Percentiles rank a stretch among this genome's conserved stretches.
phyloP scores from a whole-genome alignment of 177 flowering plant genomes.

The Telopea speciosissima region DNA sequence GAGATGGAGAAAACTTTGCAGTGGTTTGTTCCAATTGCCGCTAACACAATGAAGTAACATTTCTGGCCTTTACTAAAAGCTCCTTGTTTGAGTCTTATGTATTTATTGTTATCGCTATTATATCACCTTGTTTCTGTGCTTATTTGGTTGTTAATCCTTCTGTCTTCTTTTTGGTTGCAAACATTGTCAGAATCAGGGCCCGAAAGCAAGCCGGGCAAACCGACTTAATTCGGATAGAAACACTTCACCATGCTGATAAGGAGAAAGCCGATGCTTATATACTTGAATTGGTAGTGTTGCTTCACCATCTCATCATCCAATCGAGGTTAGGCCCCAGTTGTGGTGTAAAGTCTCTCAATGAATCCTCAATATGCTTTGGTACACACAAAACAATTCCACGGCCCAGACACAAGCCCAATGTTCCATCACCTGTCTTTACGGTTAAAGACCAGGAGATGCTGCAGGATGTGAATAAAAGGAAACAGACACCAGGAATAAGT shows the following conservation, averaged over 20 bases:
- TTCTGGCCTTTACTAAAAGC: no score
- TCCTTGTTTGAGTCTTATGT: background rate
- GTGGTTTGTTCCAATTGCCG: conserved; percentile 89
- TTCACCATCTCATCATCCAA: conserved; percentile 66
- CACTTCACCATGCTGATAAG: conserved; percentile 86
- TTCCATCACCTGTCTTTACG: conserved; percentile 41
- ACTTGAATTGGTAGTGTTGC: conserved; percentile 74
- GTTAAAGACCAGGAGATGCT: conserved; percentile 81
- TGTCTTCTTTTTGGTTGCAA: conserved; percentile 1
- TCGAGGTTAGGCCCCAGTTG: conserved; percentile 39
- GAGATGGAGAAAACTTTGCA: conserved; percentile 89
- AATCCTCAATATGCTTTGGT: conserved; percentile 70
- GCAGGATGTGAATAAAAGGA: conserved; percentile 60
- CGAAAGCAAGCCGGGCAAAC: conserved; percentile 48
- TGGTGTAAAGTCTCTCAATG: conserved; percentile 63
- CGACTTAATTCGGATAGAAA: conserved; percentile 58
- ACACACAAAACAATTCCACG: conserved; percentile 37
- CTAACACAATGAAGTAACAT: conserved; percentile 77
- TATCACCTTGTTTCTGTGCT: background rate
- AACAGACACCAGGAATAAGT: conserved; percentile 81
- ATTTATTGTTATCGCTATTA: background rate
- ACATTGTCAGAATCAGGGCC: conserved; percentile 37
- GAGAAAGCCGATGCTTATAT: conserved; percentile 66
- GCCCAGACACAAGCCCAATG: conserved; percentile 24
- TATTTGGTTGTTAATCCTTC: background rate